phyloP scores from a whole-genome alignment of 805 yeast species.

The Wickerhamomyces chaumierensis region DNA sequence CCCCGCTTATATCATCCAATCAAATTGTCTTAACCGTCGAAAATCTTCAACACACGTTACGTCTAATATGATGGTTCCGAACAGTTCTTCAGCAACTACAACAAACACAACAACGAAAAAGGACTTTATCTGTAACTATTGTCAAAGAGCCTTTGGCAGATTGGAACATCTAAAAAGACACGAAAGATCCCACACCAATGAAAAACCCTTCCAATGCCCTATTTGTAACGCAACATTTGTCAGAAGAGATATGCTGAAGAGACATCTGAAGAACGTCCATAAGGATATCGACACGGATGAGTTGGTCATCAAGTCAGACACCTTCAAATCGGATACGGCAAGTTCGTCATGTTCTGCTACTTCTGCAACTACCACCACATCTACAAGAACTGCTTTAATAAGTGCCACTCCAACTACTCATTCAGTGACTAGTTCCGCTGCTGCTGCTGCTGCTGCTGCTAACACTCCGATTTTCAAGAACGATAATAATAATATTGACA shows the following conservation, averaged over 20 bases:
- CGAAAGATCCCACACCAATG: slow-evolving; percentile 10
- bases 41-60: too few species aligned
- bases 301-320: background rate
- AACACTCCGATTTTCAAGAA: too few species aligned
- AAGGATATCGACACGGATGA: slow-evolving; percentile 2
- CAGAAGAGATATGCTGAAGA: slow-evolving; percentile 9
- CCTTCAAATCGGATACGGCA: background rate
- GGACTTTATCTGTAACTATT: slow-evolving; percentile 9
- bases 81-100: too few species aligned
- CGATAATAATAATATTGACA: too few species aligned
- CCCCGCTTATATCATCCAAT: too few species aligned
- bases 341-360: background rate
- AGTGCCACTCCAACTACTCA: too few species aligned
- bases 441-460: too few species aligned
- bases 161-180: slow-evolving; percentile 10
- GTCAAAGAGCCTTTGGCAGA: slow-evolving; percentile 9
- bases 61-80: too few species aligned
- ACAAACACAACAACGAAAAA: background rate
- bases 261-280: slow-evolving; percentile 9
- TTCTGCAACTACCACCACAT: background rate
- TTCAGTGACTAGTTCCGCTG: too few species aligned
- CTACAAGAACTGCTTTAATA: background rate
- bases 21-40: too few species aligned
- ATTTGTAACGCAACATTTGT: slow-evolving; percentile 8
- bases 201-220: slow-evolving; percentile 9